Percentiles rank a stretch among this genome's conserved stretches.
phyloP scores from a whole-genome alignment of 306 rosid genomes.

The Psophocarpus tetragonolobus region DNA sequence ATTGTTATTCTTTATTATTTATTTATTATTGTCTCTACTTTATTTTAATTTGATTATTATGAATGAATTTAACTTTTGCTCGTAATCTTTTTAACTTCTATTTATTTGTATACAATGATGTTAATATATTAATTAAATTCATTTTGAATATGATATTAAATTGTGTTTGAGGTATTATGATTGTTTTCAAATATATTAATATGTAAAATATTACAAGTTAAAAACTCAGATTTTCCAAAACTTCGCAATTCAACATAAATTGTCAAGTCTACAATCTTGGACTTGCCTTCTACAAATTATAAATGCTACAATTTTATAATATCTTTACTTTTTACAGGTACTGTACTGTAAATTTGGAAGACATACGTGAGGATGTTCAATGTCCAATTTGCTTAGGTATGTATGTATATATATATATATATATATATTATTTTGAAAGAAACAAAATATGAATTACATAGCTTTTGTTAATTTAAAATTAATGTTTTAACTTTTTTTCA shows the following conservation, averaged over 20 bases:
- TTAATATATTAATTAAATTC: not conserved
- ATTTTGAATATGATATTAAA: not conserved
- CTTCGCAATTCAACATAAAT: not conserved
- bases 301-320: not conserved
- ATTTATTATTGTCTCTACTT: not conserved
- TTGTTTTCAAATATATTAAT: not conserved
- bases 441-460: not conserved
- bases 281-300: not conserved
- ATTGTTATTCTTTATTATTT: not conserved
- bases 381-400: slow-evolving; percentile 85
- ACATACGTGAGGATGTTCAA: slow-evolving; percentile 67
- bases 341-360: slow-evolving; percentile 42
- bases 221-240: not conserved
- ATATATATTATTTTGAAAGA: not conserved
- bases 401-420: slow-evolving; percentile 26
- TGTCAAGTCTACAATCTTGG: not conserved
- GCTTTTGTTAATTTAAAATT: no score
- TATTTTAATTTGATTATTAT: not conserved
- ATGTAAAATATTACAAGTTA: not conserved
- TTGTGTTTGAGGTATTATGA: not conserved
- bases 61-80: not conserved
- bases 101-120: not conserved
- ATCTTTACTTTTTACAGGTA: slow-evolving; percentile 43
- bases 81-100: not conserved
- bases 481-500: no score